Conservation (phyloP, 345 rosid species). For the Eucalyptus curtisii region DNA sequence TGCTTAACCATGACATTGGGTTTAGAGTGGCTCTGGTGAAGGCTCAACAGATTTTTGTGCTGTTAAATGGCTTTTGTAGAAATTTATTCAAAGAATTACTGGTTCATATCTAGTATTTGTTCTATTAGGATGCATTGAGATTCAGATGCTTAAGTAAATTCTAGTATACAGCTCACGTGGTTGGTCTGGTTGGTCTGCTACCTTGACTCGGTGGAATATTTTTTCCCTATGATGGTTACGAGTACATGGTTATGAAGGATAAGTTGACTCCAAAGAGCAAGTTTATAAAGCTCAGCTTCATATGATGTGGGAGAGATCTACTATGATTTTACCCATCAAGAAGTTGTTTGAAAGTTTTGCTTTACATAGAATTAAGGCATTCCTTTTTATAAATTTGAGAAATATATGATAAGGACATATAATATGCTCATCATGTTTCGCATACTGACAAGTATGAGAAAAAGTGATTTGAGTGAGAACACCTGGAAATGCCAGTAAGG, state of each 20-base stretch:
- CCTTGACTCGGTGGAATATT: background rate
- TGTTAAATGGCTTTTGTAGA: background rate
- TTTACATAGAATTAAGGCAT: background rate
- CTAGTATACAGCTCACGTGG: background rate
- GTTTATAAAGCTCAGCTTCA: background rate
- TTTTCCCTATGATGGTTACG: background rate
- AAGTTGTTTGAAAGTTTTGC: background rate
- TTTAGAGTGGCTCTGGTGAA: background rate
- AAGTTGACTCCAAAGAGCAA: background rate
- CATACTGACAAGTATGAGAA: background rate
- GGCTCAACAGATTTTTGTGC: background rate
- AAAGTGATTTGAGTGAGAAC: background rate
- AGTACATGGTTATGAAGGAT: background rate
- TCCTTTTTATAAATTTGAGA: background rate
- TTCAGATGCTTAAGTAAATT: background rate
- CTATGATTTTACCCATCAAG: background rate
- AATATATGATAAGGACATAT: background rate
- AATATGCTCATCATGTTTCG: background rate
- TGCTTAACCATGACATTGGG: background rate
- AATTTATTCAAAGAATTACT: background rate
- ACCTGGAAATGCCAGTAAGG: background rate
- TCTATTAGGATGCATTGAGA: background rate
- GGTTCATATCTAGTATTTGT: background rate
- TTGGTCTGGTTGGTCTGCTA: background rate
- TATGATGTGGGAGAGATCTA: background rate